Conservation (phyloP, 306 rosid species). For the Rubus parviflorus region DNA sequence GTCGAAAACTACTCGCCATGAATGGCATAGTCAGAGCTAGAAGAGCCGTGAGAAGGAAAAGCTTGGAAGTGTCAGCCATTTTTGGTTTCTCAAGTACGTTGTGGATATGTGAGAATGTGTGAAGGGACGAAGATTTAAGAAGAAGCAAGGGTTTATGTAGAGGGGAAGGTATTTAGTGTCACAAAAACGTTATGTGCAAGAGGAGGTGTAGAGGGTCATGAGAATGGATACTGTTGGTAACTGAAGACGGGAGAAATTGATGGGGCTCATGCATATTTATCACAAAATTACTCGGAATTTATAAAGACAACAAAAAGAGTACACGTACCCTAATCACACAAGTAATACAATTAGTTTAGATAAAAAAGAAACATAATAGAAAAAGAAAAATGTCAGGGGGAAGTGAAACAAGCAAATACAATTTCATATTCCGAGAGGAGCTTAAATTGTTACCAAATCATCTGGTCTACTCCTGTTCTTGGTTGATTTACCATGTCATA, state of each 20-base stretch:
- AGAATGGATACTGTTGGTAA: not conserved
- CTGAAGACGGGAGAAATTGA: not conserved
- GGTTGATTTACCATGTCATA: no score
- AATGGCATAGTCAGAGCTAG: not conserved
- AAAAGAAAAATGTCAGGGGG: no score
- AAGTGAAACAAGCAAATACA: no score
- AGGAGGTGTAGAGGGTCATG: not conserved
- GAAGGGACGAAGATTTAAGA: not conserved
- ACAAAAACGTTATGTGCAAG: constrained; percentile 2
- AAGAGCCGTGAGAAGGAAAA: constrained; percentile 17
- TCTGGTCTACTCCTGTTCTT: no score
- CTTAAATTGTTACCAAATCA: no score
- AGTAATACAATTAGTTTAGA: not conserved
- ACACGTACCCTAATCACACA: not conserved
- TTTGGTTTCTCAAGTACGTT: not conserved
- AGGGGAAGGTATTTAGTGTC: not conserved
- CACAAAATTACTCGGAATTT: no score
- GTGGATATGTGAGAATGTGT: not conserved
- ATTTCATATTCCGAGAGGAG: no score
- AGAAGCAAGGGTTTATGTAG: constrained; percentile 2
- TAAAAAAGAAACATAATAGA: not conserved
- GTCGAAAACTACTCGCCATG: constrained; percentile 18
- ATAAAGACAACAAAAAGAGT: not conserved
- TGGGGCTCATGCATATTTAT: not conserved
- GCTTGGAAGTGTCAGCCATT: constrained; percentile 25